A percentile compares a stretch with the other conserved stretches of the same genome.
These are phyloP conservation scores for Hypoxylon sp. DNA, from an alignment of 2,329 filamentous ascomycete species.

Conservation along the genomic window DNA sequence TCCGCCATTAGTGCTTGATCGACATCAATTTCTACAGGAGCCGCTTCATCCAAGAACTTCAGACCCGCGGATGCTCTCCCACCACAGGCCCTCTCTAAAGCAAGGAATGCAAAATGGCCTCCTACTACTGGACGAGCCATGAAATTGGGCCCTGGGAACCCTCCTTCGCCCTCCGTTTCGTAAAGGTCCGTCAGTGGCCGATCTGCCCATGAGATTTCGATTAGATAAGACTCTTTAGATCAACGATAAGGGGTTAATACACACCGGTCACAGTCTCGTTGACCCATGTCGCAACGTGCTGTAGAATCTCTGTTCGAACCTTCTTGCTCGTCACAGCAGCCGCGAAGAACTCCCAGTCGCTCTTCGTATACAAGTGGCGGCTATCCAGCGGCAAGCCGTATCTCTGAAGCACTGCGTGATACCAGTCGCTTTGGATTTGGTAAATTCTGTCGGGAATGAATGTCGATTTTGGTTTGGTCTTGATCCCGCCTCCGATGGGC, in stretches of 20 bases:
- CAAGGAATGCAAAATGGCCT: conserved; percentile 87
- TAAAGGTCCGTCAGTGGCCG: conserved; percentile 86
- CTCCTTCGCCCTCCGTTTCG: conserved; percentile 82
- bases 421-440: conserved; percentile 85
- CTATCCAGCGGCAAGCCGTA: conserved; percentile 88
- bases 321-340: conserved; percentile 80
- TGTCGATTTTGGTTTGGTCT: conserved; percentile 47
- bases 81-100: conserved; percentile 83
- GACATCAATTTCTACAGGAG: conserved; percentile 55
- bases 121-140: conserved; percentile 87
- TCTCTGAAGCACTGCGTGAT: conserved; percentile 81
- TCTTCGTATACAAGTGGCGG: conserved; percentile 87
- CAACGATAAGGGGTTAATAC: conserved; percentile 36
- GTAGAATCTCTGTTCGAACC: conserved; percentile 79
- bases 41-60: conserved; percentile 61
- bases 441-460: conserved; percentile 85
- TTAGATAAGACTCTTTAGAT: conserved; percentile 36
- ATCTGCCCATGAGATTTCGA: conserved; percentile 60
- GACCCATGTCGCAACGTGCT: conserved; percentile 83
- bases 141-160: conserved; percentile 81
- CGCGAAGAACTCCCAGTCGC: conserved; percentile 92
- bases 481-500: conserved; percentile 30
- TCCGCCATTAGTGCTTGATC: conserved; percentile 52
- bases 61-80: conserved; percentile 75
- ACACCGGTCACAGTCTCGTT: conserved; percentile 81